Conservation (phyloP, 2,329 filamentous ascomycete genomes). For the Neonectria neomacrospora region DNA sequence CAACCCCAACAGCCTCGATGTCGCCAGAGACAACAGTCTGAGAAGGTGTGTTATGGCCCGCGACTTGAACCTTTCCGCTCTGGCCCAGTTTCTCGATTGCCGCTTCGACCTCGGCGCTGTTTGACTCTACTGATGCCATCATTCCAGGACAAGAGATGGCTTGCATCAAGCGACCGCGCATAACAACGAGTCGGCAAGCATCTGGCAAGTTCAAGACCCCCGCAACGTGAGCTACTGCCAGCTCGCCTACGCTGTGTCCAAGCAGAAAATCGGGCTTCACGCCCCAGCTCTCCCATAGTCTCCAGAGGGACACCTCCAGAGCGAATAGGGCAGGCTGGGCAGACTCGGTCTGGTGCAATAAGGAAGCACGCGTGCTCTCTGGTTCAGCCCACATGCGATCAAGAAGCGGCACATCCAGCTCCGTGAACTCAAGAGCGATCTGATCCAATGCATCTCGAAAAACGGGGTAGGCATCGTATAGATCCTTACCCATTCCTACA, state of each 20-base stretch:
- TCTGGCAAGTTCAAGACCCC: conserved; percentile 60
- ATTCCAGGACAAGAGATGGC: background rate
- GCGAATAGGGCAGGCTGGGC: background rate
- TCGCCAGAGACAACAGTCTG: background rate
- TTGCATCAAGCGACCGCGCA: background rate
- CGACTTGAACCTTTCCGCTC: background rate
- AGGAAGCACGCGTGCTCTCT: background rate
- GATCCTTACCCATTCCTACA: background rate
- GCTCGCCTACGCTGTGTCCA: conserved; percentile 57
- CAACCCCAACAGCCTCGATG: background rate
- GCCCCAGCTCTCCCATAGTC: conserved; percentile 52
- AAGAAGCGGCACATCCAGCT: background rate
- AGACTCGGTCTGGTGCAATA: background rate
- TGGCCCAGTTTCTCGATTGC: background rate
- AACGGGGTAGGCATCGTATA: background rate
- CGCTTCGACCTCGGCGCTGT: background rate
- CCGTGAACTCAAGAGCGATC: background rate
- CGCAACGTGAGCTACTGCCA: conserved; percentile 64
- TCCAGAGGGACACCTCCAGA: background rate
- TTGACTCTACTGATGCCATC: background rate
- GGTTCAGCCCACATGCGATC: background rate
- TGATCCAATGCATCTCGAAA: background rate
- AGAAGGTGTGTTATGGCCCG: background rate
- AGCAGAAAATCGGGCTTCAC: conserved; percentile 57
- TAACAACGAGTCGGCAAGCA: background rate